Conservation (phyloP, 345 rosid genomes). For the Populus alba region DNA sequence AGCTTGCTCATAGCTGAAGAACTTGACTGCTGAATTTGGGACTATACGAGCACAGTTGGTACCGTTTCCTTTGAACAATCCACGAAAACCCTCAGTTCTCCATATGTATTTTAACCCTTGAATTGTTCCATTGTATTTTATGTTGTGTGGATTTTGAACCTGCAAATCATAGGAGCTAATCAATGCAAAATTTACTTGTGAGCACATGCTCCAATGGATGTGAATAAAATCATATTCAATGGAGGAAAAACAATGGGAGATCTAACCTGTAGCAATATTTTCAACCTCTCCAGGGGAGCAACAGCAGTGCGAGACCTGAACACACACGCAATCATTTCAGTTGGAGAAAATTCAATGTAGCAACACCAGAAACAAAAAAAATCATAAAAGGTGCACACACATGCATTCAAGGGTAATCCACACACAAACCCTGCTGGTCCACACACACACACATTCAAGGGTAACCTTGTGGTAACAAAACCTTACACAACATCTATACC, state of each 20-base stretch:
- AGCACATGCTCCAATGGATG: background rate
- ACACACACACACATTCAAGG: background rate
- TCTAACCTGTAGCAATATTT: slow-evolving; percentile 76
- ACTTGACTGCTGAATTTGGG: slow-evolving; percentile 90
- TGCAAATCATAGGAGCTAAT: slow-evolving; percentile 19
- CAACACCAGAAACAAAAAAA: background rate
- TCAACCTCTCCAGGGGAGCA: slow-evolving; percentile 91
- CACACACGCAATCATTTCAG: background rate
- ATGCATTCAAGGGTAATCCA: background rate
- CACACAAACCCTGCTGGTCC: background rate
- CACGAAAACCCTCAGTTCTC: slow-evolving; percentile 83
- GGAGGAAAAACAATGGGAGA: background rate
- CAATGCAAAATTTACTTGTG: slow-evolving; percentile 6
- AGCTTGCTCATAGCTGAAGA: slow-evolving; percentile 92
- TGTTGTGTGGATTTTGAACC: slow-evolving; percentile 88
- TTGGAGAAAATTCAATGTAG: background rate
- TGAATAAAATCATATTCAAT: background rate
- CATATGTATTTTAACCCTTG: slow-evolving; percentile 85
- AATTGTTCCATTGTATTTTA: slow-evolving; percentile 74
- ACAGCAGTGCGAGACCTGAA: slow-evolving; percentile 92
- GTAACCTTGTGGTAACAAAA: background rate
- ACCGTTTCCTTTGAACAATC: slow-evolving; percentile 87
- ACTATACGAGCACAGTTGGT: slow-evolving; percentile 94
- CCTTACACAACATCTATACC: background rate
- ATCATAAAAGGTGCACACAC: background rate